phyloP scores from a whole-genome alignment of 129 eudicot species.

The Artemisia annua region DNA sequence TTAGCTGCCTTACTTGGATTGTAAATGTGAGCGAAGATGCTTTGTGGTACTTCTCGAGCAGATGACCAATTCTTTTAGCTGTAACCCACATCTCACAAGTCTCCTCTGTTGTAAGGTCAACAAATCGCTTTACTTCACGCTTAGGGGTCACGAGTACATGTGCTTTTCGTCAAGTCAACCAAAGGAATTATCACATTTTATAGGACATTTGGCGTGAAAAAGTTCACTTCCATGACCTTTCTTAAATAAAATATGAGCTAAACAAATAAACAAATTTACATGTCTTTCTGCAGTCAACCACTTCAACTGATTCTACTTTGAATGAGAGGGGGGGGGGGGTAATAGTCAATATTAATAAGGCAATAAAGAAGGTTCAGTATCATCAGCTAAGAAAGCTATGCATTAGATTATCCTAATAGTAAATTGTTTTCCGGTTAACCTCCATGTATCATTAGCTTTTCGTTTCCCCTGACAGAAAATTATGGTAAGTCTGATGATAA shows the following conservation, averaged over 20 bases:
- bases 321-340: too few relatives aligned
- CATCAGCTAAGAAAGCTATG: background rate
- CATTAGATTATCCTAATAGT: background rate
- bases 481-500: too few relatives aligned
- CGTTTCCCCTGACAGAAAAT: too few relatives aligned
- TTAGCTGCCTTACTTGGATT: slow-evolving; percentile 57
- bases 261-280: background rate
- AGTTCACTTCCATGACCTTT: background rate
- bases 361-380: background rate
- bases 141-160: slow-evolving; percentile 92
- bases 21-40: slow-evolving; percentile 83
- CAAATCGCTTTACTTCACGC: slow-evolving; percentile 83
- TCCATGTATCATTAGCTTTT: too few relatives aligned
- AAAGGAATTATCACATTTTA: background rate
- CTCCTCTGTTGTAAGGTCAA: slow-evolving; percentile 72
- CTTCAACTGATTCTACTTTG: too few relatives aligned
- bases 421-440: background rate
- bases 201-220: background rate
- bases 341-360: background rate
- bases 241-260: background rate
- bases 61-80: slow-evolving; percentile 65
- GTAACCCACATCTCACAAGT: slow-evolving; percentile 69
- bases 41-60: slow-evolving; percentile 74
- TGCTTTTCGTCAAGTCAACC: slow-evolving; percentile 60
- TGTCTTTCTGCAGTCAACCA: background rate